Base-by-base conservation (phyloP, 2,329 filamentous ascomycete species). In the Pseudodiploospora longispora region DNA sequence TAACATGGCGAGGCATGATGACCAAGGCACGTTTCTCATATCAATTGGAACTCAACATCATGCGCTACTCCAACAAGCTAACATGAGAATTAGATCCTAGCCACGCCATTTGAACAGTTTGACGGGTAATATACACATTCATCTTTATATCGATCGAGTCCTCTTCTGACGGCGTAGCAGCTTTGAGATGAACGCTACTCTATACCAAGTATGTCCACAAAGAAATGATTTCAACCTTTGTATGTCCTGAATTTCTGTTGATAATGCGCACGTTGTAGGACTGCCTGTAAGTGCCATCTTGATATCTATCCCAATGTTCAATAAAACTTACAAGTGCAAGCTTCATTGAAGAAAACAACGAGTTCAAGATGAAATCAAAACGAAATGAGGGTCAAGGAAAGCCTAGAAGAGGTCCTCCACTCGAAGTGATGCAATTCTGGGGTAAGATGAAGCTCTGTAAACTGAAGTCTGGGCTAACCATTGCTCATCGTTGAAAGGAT, bases 1-100 rank as follows among this genome's bases (percentile, higher is more conserved):
- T 97, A 41, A 97, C 91, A 2, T 98, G 91, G 91, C 75, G 93
- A 57, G 93, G 93, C 33, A 96, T 97, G 88, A 90, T 98, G 83
- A 97, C 93, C 50, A 98, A 96, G 75, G 88, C 90, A 60, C 42
- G 64, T 42, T 27, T 33, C 9, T 6, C 27, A 7, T 34, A 34
- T 34, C 9, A 9, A 34, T 9, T 34, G 12, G 8, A 30, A 32
- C 10, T 7, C 38, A 5, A 34, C 10, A 10, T n/a, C 32, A 12
- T 29, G 27, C 3, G 32, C 27, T n/a, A 10, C 19, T 5, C 10
- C 10, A 30, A n/a, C 27, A 19, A 40, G 32, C 43, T 56, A 36
- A 54, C 36, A 12, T 6, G 8, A 10, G 30, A 27, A 7, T 7
- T 36, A 95, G 87, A 87, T 98, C 52, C 81, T 97, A 82, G 82